These are phyloP conservation scores for Dichotomocladium elegans DNA, from an alignment of 371 early-diverging fungal species.

Conservation along the genomic window DNA sequence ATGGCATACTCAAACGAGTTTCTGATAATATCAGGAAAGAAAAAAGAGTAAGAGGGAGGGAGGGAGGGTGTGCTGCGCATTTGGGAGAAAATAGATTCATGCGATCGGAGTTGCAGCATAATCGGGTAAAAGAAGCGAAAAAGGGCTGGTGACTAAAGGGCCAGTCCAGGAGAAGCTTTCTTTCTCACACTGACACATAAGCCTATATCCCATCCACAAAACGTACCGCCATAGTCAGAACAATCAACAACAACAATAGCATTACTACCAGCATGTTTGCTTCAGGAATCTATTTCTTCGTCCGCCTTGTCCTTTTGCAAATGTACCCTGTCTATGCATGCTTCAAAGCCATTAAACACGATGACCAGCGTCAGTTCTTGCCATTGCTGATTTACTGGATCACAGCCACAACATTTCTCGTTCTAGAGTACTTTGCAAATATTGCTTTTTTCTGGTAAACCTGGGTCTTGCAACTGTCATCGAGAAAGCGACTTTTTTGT, in stretches of 20 bases:
- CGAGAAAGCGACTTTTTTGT: not conserved
- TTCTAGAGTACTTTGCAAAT: conserved; percentile 36
- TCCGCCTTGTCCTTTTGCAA: conserved; percentile 32
- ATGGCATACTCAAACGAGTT: too few relatives aligned
- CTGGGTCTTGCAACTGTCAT: not conserved
- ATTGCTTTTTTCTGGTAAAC: conserved; percentile 42
- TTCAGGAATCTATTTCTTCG: conserved; percentile 28
- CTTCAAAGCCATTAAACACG: conserved; percentile 35
- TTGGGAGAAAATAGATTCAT: too few relatives aligned
- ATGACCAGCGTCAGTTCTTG: conserved; percentile 26
- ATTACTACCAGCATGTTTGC: conserved; percentile 13
- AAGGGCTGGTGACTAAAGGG: not conserved
- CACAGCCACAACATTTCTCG: conserved; percentile 31
- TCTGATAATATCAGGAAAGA: too few relatives aligned
- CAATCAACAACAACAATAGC: not conserved
- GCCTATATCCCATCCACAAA: too few relatives aligned
- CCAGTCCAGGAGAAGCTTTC: not conserved
- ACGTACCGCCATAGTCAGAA: too few relatives aligned
- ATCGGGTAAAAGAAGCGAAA: not conserved
- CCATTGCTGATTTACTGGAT: conserved; percentile 45
- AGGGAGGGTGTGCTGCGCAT: too few relatives aligned
- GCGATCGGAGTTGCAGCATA: not conserved
- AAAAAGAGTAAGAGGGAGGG: too few relatives aligned
- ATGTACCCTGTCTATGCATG: conserved; percentile 41
- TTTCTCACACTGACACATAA: conserved; percentile 9